phyloP scores from a whole-genome alignment of 2,329 filamentous ascomycete genomes.

The Fusarium papillatum region DNA sequence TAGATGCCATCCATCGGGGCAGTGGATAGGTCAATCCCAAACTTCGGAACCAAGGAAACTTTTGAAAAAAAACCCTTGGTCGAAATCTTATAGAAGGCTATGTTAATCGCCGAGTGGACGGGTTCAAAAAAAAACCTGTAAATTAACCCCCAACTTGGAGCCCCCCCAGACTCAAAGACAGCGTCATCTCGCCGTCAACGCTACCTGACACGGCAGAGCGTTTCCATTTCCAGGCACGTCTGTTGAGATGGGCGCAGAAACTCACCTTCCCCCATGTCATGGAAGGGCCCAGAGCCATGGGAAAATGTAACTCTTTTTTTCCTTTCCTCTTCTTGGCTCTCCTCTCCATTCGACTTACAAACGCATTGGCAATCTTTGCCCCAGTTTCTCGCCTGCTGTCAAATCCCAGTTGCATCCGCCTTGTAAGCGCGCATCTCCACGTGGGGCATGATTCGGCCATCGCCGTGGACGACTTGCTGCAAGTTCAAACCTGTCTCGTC shows the following conservation, averaged over 20 bases:
- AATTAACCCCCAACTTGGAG: constrained; percentile 1
- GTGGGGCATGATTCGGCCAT: constrained; percentile 43
- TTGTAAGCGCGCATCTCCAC: constrained; percentile 43
- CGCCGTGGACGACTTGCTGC: constrained; percentile 24
- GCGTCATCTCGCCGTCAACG: constrained; percentile 41
- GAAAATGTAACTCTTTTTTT: constrained; percentile 33
- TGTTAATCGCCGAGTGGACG: constrained; percentile 16
- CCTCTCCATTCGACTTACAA: neutral
- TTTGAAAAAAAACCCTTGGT: neutral
- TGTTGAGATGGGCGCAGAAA: constrained; percentile 13
- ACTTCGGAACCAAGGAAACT: constrained; percentile 2
- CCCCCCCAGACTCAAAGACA: neutral
- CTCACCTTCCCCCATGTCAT: constrained; percentile 18
- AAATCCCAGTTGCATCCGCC: constrained; percentile 26
- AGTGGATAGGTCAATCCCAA: constrained; percentile 33
- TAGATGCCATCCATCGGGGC: constrained; percentile 24
- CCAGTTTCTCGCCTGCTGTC: constrained; percentile 11
- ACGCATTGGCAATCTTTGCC: neutral
- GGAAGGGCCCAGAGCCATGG: constrained; percentile 19
- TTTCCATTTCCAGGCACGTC: constrained; percentile 3
- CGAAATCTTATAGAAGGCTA: constrained; percentile 8
- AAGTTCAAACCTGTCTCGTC: neutral
- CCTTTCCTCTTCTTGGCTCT: neutral
- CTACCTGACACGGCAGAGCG: constrained; percentile 11
- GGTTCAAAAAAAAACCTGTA: neutral